Conservation (phyloP, 2,329 filamentous ascomycete genomes). For the Fusarium metavorans region DNA sequence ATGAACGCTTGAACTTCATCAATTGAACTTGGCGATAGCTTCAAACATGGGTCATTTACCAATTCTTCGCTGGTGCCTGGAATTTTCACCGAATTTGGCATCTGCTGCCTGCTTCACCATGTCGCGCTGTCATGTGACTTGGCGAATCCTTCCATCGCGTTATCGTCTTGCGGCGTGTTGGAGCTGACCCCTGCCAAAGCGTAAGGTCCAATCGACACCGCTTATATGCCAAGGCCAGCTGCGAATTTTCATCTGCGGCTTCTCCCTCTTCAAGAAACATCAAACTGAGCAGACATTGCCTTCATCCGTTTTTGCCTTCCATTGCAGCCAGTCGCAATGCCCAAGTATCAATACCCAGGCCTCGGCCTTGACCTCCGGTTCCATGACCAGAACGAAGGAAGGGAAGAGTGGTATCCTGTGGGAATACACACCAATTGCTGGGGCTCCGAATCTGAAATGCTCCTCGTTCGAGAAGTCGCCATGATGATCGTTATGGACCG, state of each 20-base stretch:
- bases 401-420: not conserved
- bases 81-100: not conserved
- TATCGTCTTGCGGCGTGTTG: not conserved
- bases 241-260: not conserved
- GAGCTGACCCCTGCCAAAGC: not conserved
- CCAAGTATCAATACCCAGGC: constrained; percentile 8
- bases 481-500: constrained; percentile 46
- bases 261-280: not conserved
- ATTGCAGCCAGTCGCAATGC: not conserved
- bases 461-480: constrained; percentile 30
- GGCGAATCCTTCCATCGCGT: not conserved
- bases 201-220: not conserved
- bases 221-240: not conserved
- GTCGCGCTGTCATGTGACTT: not conserved
- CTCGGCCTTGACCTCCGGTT: constrained; percentile 11
- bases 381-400: fast-evolving
- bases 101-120: not conserved
- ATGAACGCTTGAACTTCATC: not conserved
- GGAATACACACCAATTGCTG: not conserved
- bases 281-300: not conserved
- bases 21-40: not conserved
- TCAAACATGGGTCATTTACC: not conserved
- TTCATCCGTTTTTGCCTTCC: not conserved
- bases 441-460: not conserved
- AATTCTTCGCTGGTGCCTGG: not conserved